A percentile compares a stretch with the other conserved stretches of the same genome.
Conservation (phyloP, 495 filamentous ascomycete genomes). For the Lineolata rhizophorae region DNA sequence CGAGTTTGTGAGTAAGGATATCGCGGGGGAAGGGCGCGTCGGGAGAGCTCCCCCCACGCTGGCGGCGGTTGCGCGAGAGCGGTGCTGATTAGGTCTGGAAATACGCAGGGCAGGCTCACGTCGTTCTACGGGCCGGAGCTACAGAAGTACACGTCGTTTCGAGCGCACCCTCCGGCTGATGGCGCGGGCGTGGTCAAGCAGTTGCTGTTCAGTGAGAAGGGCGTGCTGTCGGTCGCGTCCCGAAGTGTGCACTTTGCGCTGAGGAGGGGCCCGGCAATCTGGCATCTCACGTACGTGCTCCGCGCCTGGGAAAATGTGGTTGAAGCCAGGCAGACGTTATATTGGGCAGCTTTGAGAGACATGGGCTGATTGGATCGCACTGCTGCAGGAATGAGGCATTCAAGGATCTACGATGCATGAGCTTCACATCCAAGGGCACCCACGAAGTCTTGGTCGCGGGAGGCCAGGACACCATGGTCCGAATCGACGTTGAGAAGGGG, state of each 20-base stretch:
- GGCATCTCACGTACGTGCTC: slow-evolving; percentile 47
- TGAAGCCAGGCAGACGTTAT: neutral
- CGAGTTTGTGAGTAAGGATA: slow-evolving; percentile 46
- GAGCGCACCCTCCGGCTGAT: slow-evolving; percentile 41
- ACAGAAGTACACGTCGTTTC: slow-evolving; percentile 57
- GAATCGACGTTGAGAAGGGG: slow-evolving; percentile 74
- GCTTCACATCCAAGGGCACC: slow-evolving; percentile 66
- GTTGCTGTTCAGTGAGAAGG: slow-evolving; percentile 67
- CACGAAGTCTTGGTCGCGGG: slow-evolving; percentile 71
- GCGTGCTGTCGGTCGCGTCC: slow-evolving; percentile 57
- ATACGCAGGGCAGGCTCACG: slow-evolving; percentile 48
- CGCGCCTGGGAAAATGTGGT: neutral
- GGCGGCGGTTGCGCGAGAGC: neutral
- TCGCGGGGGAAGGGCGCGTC: neutral
- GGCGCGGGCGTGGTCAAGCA: slow-evolving; percentile 50
- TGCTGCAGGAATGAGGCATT: slow-evolving; percentile 46
- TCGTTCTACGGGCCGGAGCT: slow-evolving; percentile 73
- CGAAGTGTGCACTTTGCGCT: slow-evolving; percentile 68
- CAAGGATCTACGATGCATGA: slow-evolving; percentile 75
- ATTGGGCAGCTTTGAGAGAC: neutral
- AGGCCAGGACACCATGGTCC: slow-evolving; percentile 68
- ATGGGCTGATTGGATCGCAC: neutral
- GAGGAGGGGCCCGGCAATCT: slow-evolving; percentile 58
- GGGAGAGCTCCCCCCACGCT: neutral
- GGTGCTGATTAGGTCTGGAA: no score